These are phyloP conservation scores for Sporothrix protearum DNA, from an alignment of 2,329 filamentous ascomycete species.

Conservation along the genomic window DNA sequence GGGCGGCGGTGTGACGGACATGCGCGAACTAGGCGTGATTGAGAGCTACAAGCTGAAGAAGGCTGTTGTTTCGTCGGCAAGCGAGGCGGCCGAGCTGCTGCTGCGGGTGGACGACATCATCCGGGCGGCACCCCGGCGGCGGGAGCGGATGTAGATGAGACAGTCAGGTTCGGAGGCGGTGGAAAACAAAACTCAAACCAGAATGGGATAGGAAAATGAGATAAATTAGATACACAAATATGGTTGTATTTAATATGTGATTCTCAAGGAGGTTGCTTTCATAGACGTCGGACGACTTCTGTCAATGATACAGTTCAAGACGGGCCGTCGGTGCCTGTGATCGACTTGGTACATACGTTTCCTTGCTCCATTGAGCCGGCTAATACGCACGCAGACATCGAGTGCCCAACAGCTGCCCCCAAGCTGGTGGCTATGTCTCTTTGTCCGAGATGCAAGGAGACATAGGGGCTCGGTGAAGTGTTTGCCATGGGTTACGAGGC, in stretches of 20 bases:
- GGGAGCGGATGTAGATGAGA: conserved; percentile 53
- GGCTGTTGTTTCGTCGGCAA: conserved; percentile 94
- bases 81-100: conserved; percentile 91
- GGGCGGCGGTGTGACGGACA: conserved; percentile 89
- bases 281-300: conserved; percentile 3
- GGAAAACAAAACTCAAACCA: background rate
- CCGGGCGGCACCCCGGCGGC: conserved; percentile 78
- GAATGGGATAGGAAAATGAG: background rate
- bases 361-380: background rate
- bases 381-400: background rate
- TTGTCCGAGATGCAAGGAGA: background rate
- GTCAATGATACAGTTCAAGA: background rate
- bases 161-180: background rate
- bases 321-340: background rate
- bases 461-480: background rate
- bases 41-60: conserved; percentile 99
- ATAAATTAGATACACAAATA: background rate
- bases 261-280: background rate
- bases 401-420: background rate
- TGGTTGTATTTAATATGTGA: conserved; percentile 3
- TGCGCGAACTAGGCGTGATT: conserved; percentile 91
- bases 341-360: background rate
- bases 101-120: conserved; percentile 98
- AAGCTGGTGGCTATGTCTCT: background rate
- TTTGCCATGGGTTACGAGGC: conserved; percentile 12